Base-by-base conservation (phyloP, 768 basidiomycete species). In the Neoboletus subvelutipes region DNA sequence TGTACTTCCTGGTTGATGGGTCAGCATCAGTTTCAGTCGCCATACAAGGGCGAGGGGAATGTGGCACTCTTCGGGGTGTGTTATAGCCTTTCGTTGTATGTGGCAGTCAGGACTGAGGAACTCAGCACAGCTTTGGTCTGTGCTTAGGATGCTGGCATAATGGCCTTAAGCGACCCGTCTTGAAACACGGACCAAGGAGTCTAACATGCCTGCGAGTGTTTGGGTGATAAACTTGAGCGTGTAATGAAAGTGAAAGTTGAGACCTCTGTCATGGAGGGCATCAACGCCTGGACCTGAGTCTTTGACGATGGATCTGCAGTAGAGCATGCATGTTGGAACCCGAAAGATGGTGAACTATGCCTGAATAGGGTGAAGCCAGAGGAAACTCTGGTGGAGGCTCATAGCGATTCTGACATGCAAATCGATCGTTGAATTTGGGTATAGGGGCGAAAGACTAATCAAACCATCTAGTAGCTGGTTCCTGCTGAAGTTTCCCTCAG, bases 401-500 rank as follows among this genome's bases (percentile, higher is more conserved):
- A 85, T 87, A 90, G 89, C 87, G 84, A 86, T 91, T 90, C 89
- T 91, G 89, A 90, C 86, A 86, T 90, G 89, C 89, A 91, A 90
- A 90, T 90, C 87, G 85, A 89, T 90, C 85, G 88, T 90, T 85
- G 79, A 88, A 90, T 86, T 88, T 89, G 88, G 87, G 88, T 89
- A 90, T 90, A 90, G 88, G 88, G 89, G 88, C 85, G 86, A 90
- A 90, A 90, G 89, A 90, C 88, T 87, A 89, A 90, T 91, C 86
- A 86, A 90, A 88, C 87, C 87, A 87, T 89, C 81, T 88, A 88
- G 86, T 89, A 87, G 87, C 87, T 90, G 86, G 86, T 89, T 90
- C 86, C 87, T 85, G 83, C 85, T 85, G 84, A 87, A 89, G 86
- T 87, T 88, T 89, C 87, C 85, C 87, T 82, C 80, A 82, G 81